Base-by-base conservation (phyloP, 768 basidiomycete genomes). In the Asterophora lycoperdoides region DNA sequence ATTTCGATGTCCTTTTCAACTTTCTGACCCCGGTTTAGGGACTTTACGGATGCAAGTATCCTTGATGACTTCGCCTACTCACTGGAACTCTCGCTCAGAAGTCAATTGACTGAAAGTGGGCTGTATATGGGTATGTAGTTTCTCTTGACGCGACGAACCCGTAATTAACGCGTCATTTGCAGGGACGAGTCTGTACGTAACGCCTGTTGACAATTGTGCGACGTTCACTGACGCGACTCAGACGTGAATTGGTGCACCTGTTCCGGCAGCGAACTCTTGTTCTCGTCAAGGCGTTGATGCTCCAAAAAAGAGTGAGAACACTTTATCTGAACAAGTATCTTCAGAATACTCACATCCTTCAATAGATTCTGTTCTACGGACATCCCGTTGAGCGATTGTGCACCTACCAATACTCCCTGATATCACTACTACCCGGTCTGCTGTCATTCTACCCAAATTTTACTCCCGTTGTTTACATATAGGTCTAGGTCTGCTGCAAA, bases 401-500 rank as follows among this genome's bases (percentile, higher is more conserved):
- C 70, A 97, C 93, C 19, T 97, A 92, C 62, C 96, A 99, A 64
- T 99, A 99, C 65, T 95, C 93, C 0, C 75, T 98, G n/a, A 80
- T 96, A 40, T 93, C 95, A 0, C 75, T 98, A 7, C 77, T 98
- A 52, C 95, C 95, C 8, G 89, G 91, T 90, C 43, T 40, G 77
- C 60, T n/a, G 9, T 10, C 14, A 26, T n/a, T 18, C 15, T 29
- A 4, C 13, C 32, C 33, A 5, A 2, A 3, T 6, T 23, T 2
- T 19, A n/a, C 4, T n/a, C 11, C 5, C 2, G 18, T 29, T 8
- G 17, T 19, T 46, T 26, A 49, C 33, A 13, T 17, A 14, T 1
- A 13, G 9, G 3, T 40, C 20, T 28, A 92, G 91, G 89, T 20
- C 77, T 99, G 4, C 71, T 99, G 34, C 89, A 95, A 64, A 84